phyloP scores from a whole-genome alignment of 495 filamentous ascomycete genomes.

The Cetradonia linearis region DNA sequence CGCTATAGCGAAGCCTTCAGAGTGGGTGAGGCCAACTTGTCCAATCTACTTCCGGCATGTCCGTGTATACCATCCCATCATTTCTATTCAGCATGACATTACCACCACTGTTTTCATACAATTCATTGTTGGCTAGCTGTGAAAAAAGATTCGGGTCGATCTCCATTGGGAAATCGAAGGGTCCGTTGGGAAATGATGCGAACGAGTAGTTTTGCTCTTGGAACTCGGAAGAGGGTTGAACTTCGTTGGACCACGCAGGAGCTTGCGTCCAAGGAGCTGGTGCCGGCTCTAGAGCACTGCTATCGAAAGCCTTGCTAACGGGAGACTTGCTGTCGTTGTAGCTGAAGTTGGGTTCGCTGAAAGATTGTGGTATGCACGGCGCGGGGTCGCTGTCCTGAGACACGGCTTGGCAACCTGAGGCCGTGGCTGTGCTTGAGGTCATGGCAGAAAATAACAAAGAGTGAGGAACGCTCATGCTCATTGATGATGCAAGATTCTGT shows the following conservation, averaged over 20 bases:
- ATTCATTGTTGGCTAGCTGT: neutral
- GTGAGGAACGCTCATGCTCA: neutral
- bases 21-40: neutral
- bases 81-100: slow-evolving; percentile 21
- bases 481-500: neutral
- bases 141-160: slow-evolving; percentile 6
- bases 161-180: slow-evolving; percentile 14
- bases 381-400: neutral
- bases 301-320: neutral
- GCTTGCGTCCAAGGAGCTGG: slow-evolving; percentile 28
- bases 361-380: neutral
- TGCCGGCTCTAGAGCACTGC: neutral
- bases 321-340: neutral
- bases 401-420: neutral
- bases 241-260: neutral
- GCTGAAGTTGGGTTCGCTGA: neutral
- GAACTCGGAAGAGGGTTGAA: neutral
- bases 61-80: slow-evolving; percentile 45
- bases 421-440: neutral
- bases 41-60: slow-evolving; percentile 4
- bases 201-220: neutral
- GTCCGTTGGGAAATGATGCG: neutral
- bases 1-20: neutral
- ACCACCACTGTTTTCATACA: neutral
- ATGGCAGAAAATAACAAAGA: neutral